Base-by-base conservation (phyloP, 371 early-diverging fungal genomes). In the Thermomucor indicae-seudaticae region DNA sequence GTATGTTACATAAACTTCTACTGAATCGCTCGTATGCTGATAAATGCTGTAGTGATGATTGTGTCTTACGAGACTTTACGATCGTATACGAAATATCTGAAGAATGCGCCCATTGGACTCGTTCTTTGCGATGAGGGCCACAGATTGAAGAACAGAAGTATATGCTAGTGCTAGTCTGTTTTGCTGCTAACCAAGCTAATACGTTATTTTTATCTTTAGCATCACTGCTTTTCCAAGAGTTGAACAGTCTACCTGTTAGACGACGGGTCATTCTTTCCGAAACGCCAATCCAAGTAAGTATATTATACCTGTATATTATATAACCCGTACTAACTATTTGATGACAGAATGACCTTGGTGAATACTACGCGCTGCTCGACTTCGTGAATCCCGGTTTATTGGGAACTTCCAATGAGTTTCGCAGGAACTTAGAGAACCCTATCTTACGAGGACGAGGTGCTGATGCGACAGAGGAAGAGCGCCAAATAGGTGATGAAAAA, bases 51-150 rank as follows among this genome's bases (percentile, higher is more conserved):
- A 72, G 96, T 97, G 6, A 67, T 96, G 25, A 96, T 97, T 41
- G 91, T 97, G 29, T 96, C 96, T 1, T 96, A 96, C 58, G 98
- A 97, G 66, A 90, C 92, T 27, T 67, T 97, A 51, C 84, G 96
- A 42, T 76, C 84, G 10, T 88, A 95, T 58, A 83, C 86, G 2
- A 73, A 73, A 14, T 79, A 86, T 25, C 60, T 97, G 24, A 65
- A 76, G 6, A 84, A 86, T 19, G 79, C 87, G 0, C 90, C 91
- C 20, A 90, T 97, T 58, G 98, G 97, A 22, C 58, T 96, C n/a
- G 62, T 99, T 43, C 61, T 98, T 10, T 93, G 98, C 64, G 98
- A 98, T 63, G 98, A 98, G 78, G 98, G 98, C 0, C 99, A 99
- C 74, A 82, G 97, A 16, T 65, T 99, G 32, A 98, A 99, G 67